Evolutionary conservation across 164 flowering plant genomes (phyloP).

Genomic region (Cinnamomum micranthum): DNA sequence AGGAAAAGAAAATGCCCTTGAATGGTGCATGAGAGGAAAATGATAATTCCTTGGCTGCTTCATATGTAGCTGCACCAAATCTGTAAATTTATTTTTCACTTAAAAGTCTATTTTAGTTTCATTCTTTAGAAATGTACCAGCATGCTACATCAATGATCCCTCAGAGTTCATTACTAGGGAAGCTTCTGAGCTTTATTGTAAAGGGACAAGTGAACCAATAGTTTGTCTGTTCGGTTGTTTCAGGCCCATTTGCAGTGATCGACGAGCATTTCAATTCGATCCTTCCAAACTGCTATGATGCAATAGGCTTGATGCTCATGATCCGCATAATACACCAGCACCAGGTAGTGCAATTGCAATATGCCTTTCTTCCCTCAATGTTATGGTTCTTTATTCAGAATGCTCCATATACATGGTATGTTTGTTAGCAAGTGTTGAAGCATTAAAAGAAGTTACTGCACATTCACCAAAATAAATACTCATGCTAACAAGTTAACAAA

Average conservation of each 20-base stretch:
- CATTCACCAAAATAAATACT: not conserved
- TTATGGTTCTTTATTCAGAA: not conserved
- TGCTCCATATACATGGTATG: not conserved
- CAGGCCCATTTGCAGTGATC: slow-evolving; percentile 90
- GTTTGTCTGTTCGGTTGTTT: slow-evolving; percentile 13
- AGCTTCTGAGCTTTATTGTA: not conserved
- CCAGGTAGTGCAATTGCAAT: slow-evolving; percentile 48
- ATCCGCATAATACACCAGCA: slow-evolving; percentile 90
- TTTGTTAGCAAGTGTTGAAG: not conserved
- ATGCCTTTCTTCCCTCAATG: not conserved
- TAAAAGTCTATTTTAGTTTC: too few species aligned
- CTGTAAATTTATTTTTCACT: too few species aligned
- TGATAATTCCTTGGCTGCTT: too few species aligned
- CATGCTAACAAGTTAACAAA: not conserved
- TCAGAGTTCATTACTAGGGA: too few species aligned
- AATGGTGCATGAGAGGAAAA: too few species aligned
- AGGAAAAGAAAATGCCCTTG: too few species aligned
- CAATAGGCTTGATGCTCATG: slow-evolving; percentile 98
- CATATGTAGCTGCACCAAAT: too few species aligned
- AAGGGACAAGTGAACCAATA: not conserved
- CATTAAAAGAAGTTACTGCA: not conserved
- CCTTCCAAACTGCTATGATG: slow-evolving; percentile 90
- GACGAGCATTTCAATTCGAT: slow-evolving; percentile 88
- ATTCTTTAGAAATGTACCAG: too few species aligned
- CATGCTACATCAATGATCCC: too few species aligned